Evolutionary conservation across 2,329 filamentous ascomycete species (phyloP).

Genomic region (Cytospora leucostoma): DNA sequence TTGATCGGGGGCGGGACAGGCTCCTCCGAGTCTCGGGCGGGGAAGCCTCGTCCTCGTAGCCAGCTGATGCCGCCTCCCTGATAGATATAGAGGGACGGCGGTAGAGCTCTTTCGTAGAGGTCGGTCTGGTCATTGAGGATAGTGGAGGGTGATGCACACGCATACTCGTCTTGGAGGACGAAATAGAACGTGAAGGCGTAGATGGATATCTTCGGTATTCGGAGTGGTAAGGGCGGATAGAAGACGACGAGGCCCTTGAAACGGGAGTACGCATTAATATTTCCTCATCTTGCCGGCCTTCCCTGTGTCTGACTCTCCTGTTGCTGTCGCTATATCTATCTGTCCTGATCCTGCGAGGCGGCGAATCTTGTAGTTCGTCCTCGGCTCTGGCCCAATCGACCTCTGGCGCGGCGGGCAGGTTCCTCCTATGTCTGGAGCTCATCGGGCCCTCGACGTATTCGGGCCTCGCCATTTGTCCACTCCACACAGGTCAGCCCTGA

Average conservation of each 20-base stretch:
- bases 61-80: conserved; percentile 9
- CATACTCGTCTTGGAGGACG: conserved; percentile 33
- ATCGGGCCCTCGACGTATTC: conserved; percentile 34
- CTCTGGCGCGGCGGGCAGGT: conserved; percentile 30
- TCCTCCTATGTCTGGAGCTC: conserved; percentile 33
- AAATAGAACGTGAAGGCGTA: conserved; percentile 31
- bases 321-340: conserved; percentile 34
- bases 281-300: conserved; percentile 19
- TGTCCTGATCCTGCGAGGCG: conserved; percentile 36
- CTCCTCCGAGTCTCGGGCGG: conserved; percentile 36
- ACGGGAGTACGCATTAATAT: conserved; percentile 24
- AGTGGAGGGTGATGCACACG: conserved; percentile 36
- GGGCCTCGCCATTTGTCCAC: conserved; percentile 38
- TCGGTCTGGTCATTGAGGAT: conserved; percentile 33
- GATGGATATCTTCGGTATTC: conserved; percentile 13
- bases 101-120: conserved; percentile 29
- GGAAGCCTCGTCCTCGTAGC: conserved; percentile 34
- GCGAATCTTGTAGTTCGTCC: conserved; percentile 32
- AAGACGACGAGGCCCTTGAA: conserved; percentile 27
- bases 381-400: conserved; percentile 36
- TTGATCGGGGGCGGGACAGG: conserved; percentile 28
- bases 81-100: conserved; percentile 29
- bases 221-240: conserved; percentile 20
- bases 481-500: conserved; percentile 32
- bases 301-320: conserved; percentile 30